phyloP scores from a whole-genome alignment of 1,284 basidiomycete species.

The Waitea zeae region DNA sequence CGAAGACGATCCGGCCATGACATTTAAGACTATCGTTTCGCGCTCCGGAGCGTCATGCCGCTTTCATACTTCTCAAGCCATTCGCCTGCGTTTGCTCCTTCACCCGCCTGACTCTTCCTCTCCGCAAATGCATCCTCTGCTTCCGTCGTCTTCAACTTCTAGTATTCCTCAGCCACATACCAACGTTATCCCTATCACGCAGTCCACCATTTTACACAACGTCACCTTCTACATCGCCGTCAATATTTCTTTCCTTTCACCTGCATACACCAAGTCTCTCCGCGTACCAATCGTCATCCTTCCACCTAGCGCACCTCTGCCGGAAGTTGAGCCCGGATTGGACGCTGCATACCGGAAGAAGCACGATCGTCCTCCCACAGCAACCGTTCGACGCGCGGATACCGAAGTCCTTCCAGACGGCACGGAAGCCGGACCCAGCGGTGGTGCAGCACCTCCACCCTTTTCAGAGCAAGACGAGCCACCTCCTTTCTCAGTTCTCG shows the following conservation, averaged over 20 bases:
- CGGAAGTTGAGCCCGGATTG: slow-evolving; percentile 49
- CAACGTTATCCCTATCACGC: slow-evolving; percentile 58
- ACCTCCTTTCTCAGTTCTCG: slow-evolving; percentile 44
- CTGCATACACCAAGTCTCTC: slow-evolving; percentile 35
- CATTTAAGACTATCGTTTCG: slow-evolving; percentile 39
- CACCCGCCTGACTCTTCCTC: slow-evolving; percentile 37
- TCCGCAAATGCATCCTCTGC: slow-evolving; percentile 30
- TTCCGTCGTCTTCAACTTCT: slow-evolving; percentile 18
- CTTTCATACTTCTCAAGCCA: slow-evolving; percentile 49
- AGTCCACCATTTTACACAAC: slow-evolving; percentile 53
- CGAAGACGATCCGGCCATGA: slow-evolving; percentile 21
- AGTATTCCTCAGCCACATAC: slow-evolving; percentile 41
- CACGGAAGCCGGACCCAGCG: slow-evolving; percentile 62
- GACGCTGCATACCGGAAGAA: slow-evolving; percentile 70
- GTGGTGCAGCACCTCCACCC: slow-evolving; percentile 51
- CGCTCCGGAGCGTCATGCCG: slow-evolving; percentile 66
- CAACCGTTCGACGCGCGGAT: slow-evolving; percentile 52
- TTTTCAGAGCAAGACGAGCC: slow-evolving; percentile 70
- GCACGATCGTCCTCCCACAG: slow-evolving; percentile 58
- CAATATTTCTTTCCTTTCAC: slow-evolving; percentile 54
- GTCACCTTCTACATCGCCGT: slow-evolving; percentile 51
- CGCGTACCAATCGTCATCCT: slow-evolving; percentile 51
- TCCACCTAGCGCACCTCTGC: slow-evolving; percentile 54
- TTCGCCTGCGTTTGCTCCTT: slow-evolving; percentile 55
- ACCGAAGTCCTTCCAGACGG: slow-evolving; percentile 28